Base-by-base conservation (phyloP, 495 filamentous ascomycete genomes). In the Aspergillus nanangensis region DNA sequence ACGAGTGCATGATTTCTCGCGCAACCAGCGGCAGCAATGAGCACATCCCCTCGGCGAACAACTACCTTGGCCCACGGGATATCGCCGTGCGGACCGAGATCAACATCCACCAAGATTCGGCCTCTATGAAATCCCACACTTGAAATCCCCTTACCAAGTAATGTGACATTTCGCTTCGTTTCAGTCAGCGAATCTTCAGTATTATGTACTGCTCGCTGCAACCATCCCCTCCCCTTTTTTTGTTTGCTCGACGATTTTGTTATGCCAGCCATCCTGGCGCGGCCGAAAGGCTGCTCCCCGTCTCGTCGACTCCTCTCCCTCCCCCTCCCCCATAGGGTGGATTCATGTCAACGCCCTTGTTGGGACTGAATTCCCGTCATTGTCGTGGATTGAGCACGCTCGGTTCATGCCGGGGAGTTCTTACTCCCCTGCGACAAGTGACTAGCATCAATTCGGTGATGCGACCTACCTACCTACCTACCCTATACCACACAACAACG, bases 21-120 rank as follows among this genome's bases (percentile, higher is more conserved):
- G 34, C 45, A 8, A 47, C 44, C 1, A 52, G 41, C 20, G 48
- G 32, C 11, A 33, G 34, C 15, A 35, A 44, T 20, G 35, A 18
- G 4, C 29, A 18, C 21, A 19, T 27, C n/a, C 27, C 35, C 4
- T 20, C 24, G 10, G 14, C 3, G 19, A 40, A 44, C 3, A 10
- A 45, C 5, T 34, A 57, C 25, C 45, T 62, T 2, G 29, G 42
- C 11, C 53, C 53, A 2, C 25, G 55, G 40, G 58, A 53, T 43
- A 68, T 70, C 32, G 53, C 59, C 44, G 58, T 70, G 8, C 50
- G 50, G 18, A 60, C 52, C 23, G 56, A 60, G 17, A 52, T 60
- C 27, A 38, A 51, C 33, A 38, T 58, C 14, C 39, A 22, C 25
- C 33, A 58, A 25, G 50, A 48, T 15, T 18, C 27, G 8, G 45